Evolutionary conservation across 2,329 filamentous ascomycete species (phyloP), one percentile per base, ranked within the genome.

Genomic region (Tolypocladium cylindrosporum): DNA sequence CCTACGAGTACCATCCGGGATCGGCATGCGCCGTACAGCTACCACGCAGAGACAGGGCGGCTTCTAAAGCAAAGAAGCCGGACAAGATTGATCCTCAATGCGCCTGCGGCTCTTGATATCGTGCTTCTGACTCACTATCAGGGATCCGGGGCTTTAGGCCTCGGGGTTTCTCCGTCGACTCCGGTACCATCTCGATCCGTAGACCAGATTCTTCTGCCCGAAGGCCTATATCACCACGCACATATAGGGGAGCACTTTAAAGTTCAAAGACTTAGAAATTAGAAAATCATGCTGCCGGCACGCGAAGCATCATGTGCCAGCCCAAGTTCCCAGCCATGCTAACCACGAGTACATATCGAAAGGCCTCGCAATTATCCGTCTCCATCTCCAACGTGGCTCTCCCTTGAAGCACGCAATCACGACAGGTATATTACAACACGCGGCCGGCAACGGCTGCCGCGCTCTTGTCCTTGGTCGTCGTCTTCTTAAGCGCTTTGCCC

Each of bases 381-480:
- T 42, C 36, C 41, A 31, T 56, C 55, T n/a, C 53, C 27, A 41
- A n/a, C 16, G 11, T 27, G 42, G 21, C 42, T 5, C 21, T 11
- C 42, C 43, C 5, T 21, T n/a, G n/a, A 37, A 21, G 48, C 48
- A 34, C 31, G 19, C 48, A n/a, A 14, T 52, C 31, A 36, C 19
- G 31, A 37, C 5, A 36, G 8, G 9, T 41, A 69, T 74, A 83
- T 61, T 76, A 77, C 71, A 85, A 72, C 59, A 97, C 92, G 60
- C 85, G 83, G n/a, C 93, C 93, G 27, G 90, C 89, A 59, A 86
- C 79, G 56, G 85, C 72, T 55, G 90, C 82, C 54, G 66, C 74
- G 72, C 92, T 97, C 72, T 86, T 87, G 72, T 99, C 94, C 72
- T 90, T 92, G 1, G 94, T 97, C 71, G 87, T 78, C 31, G 91